These are phyloP conservation scores for Samsoniella hepiali DNA, from an alignment of 2,329 filamentous ascomycete genomes.

Conservation along the genomic window DNA sequence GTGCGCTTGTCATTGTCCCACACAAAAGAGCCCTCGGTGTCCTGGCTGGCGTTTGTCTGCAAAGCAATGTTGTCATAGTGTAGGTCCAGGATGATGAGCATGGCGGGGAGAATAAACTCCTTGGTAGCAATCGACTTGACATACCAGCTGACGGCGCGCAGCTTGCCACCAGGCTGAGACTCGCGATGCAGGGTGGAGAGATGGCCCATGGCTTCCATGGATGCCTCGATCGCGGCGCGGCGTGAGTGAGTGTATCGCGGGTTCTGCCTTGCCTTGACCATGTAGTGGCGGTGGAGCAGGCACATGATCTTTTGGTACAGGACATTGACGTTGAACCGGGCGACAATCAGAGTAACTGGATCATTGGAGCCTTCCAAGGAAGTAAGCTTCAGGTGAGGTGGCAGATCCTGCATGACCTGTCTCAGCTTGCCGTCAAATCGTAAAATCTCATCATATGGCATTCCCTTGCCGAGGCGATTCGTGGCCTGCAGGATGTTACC, in stretches of 20 bases:
- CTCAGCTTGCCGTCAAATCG: slow-evolving; percentile 60
- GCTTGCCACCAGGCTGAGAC: slow-evolving; percentile 65
- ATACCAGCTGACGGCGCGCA: slow-evolving; percentile 74
- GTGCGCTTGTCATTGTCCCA: slow-evolving; percentile 60
- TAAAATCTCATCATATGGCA: slow-evolving; percentile 63
- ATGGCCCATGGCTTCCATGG: slow-evolving; percentile 75
- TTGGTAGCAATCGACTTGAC: slow-evolving; percentile 75
- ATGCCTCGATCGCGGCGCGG: slow-evolving; percentile 79
- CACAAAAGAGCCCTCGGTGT: slow-evolving; percentile 46
- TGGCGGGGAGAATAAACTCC: slow-evolving; percentile 82
- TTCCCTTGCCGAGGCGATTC: slow-evolving; percentile 51
- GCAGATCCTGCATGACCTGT: slow-evolving; percentile 63
- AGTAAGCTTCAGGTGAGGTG: slow-evolving; percentile 74
- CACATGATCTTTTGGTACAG: slow-evolving; percentile 87
- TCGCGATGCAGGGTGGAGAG: slow-evolving; percentile 74
- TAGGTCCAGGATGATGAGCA: slow-evolving; percentile 79
- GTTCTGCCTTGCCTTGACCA: slow-evolving; percentile 73
- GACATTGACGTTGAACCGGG: slow-evolving; percentile 79
- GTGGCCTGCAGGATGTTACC: slow-evolving; percentile 68
- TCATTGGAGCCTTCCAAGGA: slow-evolving; percentile 74
- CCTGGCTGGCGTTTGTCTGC: slow-evolving; percentile 39
- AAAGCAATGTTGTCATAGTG: slow-evolving; percentile 61
- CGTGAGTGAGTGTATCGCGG: slow-evolving; percentile 81
- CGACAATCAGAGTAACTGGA: slow-evolving; percentile 79
- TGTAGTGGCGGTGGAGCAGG: slow-evolving; percentile 83